phyloP scores from a whole-genome alignment of 2,329 filamentous ascomycete species.

The Exophiala sideris region DNA sequence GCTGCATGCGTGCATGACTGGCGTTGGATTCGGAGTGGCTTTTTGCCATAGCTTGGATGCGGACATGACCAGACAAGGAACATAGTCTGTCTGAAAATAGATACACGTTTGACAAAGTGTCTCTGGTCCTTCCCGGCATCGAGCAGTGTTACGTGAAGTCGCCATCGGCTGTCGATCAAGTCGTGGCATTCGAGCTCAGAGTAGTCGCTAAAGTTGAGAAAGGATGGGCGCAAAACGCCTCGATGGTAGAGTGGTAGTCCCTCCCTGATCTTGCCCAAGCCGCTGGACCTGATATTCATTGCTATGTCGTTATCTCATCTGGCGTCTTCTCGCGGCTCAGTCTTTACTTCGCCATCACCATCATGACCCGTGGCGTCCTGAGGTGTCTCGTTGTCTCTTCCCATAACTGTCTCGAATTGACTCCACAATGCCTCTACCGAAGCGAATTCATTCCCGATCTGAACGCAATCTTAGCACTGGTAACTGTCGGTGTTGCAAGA shows the following conservation, averaged over 20 bases:
- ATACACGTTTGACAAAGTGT: neutral
- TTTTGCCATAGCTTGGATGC: neutral
- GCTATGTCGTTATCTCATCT: neutral
- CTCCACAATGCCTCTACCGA: conserved; percentile 96
- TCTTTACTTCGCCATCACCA: neutral
- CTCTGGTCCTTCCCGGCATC: no score
- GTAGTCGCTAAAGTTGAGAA: neutral
- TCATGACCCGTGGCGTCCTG: conserved; percentile 21
- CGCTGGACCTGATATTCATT: neutral
- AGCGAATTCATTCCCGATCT: conserved; percentile 96
- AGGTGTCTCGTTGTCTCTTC: conserved; percentile 53
- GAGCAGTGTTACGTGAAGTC: neutral
- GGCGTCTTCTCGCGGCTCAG: neutral
- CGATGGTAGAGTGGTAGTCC: no score
- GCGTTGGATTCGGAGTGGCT: conserved; percentile 13
- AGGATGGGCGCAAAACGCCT: no score
- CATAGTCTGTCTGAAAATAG: neutral
- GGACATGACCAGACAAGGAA: conserved; percentile 3
- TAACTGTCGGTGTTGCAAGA: neutral
- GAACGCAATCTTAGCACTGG: neutral
- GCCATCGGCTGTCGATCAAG: no score
- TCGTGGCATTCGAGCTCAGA: neutral
- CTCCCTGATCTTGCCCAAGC: no score
- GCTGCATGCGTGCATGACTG: conserved; percentile 18
- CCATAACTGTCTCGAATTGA: conserved; percentile 96